Percentiles rank a stretch among this genome's conserved stretches.
These are phyloP conservation scores for Kernera saxatilis DNA, from an alignment of 345 rosid genomes.

Conservation along the genomic window DNA sequence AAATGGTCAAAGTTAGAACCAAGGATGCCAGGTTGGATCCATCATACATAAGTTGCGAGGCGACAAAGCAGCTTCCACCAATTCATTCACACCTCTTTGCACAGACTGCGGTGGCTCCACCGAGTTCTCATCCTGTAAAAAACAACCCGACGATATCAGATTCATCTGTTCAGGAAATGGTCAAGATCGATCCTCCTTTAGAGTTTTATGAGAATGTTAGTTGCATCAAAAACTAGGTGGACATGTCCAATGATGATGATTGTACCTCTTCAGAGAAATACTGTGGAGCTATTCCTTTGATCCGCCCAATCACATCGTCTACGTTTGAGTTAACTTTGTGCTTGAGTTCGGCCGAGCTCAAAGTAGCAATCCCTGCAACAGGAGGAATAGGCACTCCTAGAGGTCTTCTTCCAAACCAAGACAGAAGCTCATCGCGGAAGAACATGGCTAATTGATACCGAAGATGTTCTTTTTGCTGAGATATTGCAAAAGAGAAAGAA, in stretches of 20 bases:
- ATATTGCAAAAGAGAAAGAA: slow-evolving; percentile 13
- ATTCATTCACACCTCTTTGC: slow-evolving; percentile 77
- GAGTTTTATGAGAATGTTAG: background rate
- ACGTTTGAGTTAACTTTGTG: slow-evolving; percentile 75
- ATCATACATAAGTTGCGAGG: slow-evolving; percentile 94
- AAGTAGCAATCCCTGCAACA: slow-evolving; percentile 46
- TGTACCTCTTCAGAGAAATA: slow-evolving; percentile 82
- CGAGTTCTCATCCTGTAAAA: slow-evolving; percentile 62
- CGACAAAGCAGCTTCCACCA: slow-evolving; percentile 84
- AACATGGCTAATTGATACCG: slow-evolving; percentile 98
- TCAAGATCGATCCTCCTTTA: background rate
- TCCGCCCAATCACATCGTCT: slow-evolving; percentile 65
- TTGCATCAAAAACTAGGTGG: background rate
- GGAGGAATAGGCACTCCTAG: slow-evolving; percentile 54
- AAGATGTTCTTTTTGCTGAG: slow-evolving; percentile 81
- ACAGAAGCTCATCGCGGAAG: slow-evolving; percentile 90
- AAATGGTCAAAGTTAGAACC: slow-evolving; percentile 56
- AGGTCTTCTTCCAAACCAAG: slow-evolving; percentile 96
- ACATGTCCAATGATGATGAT: background rate
- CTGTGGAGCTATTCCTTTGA: slow-evolving; percentile 74
- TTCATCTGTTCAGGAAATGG: background rate
- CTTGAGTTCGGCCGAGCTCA: slow-evolving; percentile 70
- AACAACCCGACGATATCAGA: background rate
- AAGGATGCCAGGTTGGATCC: slow-evolving; percentile 99
- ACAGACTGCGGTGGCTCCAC: slow-evolving; percentile 86